Conservation (phyloP, 192 early-diverging fungal species). For the Rhizophagus clarus region DNA sequence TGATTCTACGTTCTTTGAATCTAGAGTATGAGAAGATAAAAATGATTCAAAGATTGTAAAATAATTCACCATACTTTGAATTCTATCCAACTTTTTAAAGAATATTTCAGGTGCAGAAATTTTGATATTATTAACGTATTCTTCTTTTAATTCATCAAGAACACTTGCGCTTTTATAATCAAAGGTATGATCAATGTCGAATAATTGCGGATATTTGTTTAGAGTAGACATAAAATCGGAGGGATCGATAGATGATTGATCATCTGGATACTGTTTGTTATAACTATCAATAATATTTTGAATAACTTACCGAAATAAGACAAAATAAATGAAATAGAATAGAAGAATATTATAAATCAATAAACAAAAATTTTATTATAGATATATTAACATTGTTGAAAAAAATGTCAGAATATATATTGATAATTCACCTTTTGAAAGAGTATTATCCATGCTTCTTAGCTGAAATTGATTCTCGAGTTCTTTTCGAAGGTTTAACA, state of each 20-base stretch:
- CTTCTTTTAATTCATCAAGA: neutral
- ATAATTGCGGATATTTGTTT: neutral
- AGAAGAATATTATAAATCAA: too few relatives aligned
- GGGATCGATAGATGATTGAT: neutral
- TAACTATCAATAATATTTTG: neutral
- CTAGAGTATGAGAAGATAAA: neutral
- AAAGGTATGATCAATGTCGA: neutral
- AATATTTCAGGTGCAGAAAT: neutral
- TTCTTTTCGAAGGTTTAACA: neutral
- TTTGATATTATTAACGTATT: neutral
- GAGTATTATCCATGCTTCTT: neutral
- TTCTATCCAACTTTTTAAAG: neutral
- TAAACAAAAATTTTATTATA: too few relatives aligned
- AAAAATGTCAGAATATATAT: neutral
- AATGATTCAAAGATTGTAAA: neutral
- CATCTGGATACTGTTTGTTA: neutral
- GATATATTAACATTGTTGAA: too few relatives aligned
- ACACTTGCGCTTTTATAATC: neutral
- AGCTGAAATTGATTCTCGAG: neutral
- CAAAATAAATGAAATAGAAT: too few relatives aligned
- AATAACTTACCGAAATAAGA: neutral
- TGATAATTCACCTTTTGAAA: neutral
- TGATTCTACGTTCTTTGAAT: neutral
- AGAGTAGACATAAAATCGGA: neutral
- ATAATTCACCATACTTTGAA: neutral